Percentiles rank a stretch among this genome's conserved stretches.
phyloP scores from a whole-genome alignment of 129 eudicot species.

The Escallonia herrerae region DNA sequence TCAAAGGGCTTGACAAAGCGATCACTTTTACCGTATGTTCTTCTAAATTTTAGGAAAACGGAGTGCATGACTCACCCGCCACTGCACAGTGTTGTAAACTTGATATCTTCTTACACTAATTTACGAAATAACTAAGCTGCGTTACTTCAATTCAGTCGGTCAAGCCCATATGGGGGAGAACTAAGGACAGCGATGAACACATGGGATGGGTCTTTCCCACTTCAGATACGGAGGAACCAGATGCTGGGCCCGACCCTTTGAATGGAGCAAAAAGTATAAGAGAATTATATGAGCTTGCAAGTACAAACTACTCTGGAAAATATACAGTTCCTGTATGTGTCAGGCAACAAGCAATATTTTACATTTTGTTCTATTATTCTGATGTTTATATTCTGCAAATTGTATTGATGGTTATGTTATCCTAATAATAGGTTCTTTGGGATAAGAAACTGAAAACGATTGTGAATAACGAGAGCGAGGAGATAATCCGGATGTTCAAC shows the following conservation, averaged over 20 bases:
- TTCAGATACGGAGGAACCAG: slow-evolving; percentile 64
- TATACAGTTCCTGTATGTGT: slow-evolving; percentile 84
- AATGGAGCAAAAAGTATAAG: slow-evolving; percentile 77
- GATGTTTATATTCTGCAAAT: neutral
- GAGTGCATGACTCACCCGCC: no score
- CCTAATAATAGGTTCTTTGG: slow-evolving; percentile 72
- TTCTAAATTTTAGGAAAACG: no score
- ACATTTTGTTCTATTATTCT: neutral
- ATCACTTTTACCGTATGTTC: slow-evolving; percentile 59
- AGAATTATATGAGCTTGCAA: slow-evolving; percentile 78
- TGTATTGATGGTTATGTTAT: slow-evolving; percentile 9
- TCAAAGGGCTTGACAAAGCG: slow-evolving; percentile 82
- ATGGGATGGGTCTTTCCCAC: slow-evolving; percentile 94
- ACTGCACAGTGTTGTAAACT: no score
- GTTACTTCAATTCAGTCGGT: slow-evolving; percentile 51
- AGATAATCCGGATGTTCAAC: slow-evolving; percentile 87
- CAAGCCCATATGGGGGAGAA: slow-evolving; percentile 84
- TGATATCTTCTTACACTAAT: no score
- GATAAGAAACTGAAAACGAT: slow-evolving; percentile 80
- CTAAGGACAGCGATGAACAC: slow-evolving; percentile 85
- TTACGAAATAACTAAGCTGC: neutral
- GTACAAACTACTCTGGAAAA: slow-evolving; percentile 80
- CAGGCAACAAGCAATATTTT: neutral
- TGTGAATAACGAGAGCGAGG: slow-evolving; percentile 87
- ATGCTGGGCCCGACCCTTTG: slow-evolving; percentile 67